phyloP scores from a whole-genome alignment of 495 filamentous ascomycete genomes.

The Amphirosellinia nigrospora region DNA sequence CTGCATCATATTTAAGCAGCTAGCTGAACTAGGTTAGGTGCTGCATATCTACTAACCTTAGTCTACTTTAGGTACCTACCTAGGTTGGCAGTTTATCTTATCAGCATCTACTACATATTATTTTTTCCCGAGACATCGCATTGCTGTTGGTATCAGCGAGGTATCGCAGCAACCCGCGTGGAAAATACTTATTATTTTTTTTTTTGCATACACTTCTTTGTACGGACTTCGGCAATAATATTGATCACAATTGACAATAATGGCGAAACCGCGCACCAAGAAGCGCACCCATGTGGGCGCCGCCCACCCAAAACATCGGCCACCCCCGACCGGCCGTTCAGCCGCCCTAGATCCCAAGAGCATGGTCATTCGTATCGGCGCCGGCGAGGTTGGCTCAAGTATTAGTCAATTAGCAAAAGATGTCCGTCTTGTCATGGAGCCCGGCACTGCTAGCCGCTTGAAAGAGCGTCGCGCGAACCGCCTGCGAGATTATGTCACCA shows the following conservation, averaged over 20 bases:
- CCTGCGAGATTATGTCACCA: conserved; percentile 89
- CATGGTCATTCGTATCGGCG: conserved; percentile 98
- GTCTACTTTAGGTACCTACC: not conserved
- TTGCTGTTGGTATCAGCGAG: not conserved
- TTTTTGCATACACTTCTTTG: not conserved
- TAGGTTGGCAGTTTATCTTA: conserved; percentile 24
- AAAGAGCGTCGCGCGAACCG: conserved; percentile 90
- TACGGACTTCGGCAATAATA: not conserved
- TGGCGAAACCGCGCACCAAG: conserved; percentile 85
- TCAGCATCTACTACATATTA: conserved; percentile 13
- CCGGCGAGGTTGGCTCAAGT: conserved; percentile 89
- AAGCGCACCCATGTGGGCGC: conserved; percentile 85
- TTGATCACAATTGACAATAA: conserved; percentile 39
- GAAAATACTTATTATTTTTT: not conserved
- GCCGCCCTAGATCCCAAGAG: conserved; percentile 78
- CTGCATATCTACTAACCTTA: not conserved
- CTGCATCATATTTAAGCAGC: not conserved
- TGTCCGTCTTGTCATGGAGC: conserved; percentile 93
- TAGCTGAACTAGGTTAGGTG: not conserved
- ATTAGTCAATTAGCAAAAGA: conserved; percentile 91
- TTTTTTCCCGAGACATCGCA: conserved; percentile 16
- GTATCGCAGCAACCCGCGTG: not conserved
- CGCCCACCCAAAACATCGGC: conserved; percentile 61
- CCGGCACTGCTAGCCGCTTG: conserved; percentile 84
- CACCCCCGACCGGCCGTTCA: conserved; percentile 34